phyloP scores from a whole-genome alignment of 2,329 filamentous ascomycete species.

The Arthrinium phaeospermum region DNA sequence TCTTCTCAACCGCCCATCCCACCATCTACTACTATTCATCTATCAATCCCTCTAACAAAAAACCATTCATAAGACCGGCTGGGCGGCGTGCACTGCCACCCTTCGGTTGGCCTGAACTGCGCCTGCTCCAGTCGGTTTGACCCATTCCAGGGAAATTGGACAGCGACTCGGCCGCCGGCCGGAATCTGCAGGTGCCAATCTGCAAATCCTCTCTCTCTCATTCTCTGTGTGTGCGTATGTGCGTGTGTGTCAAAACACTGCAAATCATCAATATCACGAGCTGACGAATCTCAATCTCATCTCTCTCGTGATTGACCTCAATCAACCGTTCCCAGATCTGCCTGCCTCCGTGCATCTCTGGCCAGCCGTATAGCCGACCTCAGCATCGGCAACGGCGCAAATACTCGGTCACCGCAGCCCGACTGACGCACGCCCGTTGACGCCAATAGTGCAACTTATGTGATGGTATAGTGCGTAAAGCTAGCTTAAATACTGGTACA shows the following conservation, averaged over 20 bases:
- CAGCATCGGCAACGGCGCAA: slow-evolving; percentile 1
- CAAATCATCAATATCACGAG: slow-evolving; percentile 8
- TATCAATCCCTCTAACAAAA: slow-evolving; percentile 2
- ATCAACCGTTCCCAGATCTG: not conserved
- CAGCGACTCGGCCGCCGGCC: slow-evolving; percentile 6
- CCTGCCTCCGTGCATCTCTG: not conserved
- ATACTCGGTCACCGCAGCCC: not conserved
- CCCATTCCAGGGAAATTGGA: slow-evolving; percentile 22
- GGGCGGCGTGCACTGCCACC: slow-evolving; percentile 18
- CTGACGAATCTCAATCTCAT: slow-evolving; percentile 13
- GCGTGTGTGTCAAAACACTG: not conserved
- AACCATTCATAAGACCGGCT: slow-evolving; percentile 4
- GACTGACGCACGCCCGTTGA: not conserved
- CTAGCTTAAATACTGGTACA: not conserved
- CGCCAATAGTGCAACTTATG: slow-evolving; percentile 9
- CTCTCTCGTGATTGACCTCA: slow-evolving; percentile 3
- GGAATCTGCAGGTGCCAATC: not conserved
- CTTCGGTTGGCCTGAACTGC: slow-evolving; percentile 21
- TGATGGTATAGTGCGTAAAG: not conserved
- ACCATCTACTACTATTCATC: not conserved
- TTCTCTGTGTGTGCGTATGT: not conserved
- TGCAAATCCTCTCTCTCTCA: not conserved
- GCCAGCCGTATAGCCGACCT: not conserved
- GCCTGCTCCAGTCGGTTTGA: slow-evolving; percentile 22
- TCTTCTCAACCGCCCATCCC: not conserved